phyloP scores from a whole-genome alignment of 2,329 filamentous ascomycete species.

The Fusarium sp. region DNA sequence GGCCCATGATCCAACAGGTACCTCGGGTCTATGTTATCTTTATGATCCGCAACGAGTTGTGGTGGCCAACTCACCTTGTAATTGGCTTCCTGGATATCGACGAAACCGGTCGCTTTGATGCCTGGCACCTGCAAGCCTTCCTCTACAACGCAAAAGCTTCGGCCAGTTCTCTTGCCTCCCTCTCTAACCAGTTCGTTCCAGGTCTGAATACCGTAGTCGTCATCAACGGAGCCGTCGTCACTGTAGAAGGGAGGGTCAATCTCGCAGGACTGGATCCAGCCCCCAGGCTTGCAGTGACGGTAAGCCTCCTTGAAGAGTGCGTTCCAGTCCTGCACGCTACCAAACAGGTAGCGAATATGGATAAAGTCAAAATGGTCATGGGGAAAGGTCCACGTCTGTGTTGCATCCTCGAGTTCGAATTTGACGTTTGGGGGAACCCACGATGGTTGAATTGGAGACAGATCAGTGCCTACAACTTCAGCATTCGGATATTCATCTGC shows the following conservation, averaged over 20 bases:
- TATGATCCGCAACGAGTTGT: no score
- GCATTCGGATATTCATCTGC: conserved; percentile 11
- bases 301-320: conserved; percentile 12
- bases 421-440: conserved; percentile 17
- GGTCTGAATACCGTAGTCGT: conserved; percentile 1
- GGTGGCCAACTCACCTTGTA: conserved; percentile 2
- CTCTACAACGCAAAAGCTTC: conserved; percentile 6
- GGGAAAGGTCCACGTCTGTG: conserved; percentile 2
- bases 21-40: not conserved
- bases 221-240: conserved; percentile 13
- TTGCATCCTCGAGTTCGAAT: conserved; percentile 16
- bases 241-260: conserved; percentile 10
- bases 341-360: conserved; percentile 23
- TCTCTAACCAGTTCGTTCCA: conserved; percentile 4
- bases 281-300: conserved; percentile 5
- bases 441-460: conserved; percentile 12
- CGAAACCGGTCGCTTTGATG: conserved; percentile 9
- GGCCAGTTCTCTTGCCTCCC: conserved; percentile 3
- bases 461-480: conserved; percentile 12
- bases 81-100: conserved; percentile 2
- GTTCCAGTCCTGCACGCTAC: conserved; percentile 15
- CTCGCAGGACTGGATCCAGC: conserved; percentile 19
- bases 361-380: conserved; percentile 17
- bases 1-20: conserved; percentile 15
- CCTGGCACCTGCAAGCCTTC: conserved; percentile 7